Evolutionary conservation across 805 yeast species (phyloP), one percentile per base, ranked within the genome.

Genomic region (Kodamaea hsintzibuensis): DNA sequence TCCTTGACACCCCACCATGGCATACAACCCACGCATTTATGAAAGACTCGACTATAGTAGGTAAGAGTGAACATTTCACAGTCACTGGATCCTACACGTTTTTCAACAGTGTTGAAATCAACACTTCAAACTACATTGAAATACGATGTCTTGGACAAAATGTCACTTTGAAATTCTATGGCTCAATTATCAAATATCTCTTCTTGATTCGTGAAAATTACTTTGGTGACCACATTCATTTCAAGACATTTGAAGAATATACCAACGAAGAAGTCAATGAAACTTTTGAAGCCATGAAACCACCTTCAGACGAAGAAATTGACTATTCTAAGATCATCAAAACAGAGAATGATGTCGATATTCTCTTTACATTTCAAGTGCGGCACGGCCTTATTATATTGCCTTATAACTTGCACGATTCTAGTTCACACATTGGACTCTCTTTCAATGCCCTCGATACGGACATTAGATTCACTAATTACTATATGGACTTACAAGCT

Each of bases 401-500:
- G 5, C 99, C 99, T 0, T 81, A 81, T 12, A 81, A 84, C 54
- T 68, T 91, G 7, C 92, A 89, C 63, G 84, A 86, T 53, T 77
- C 84, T 38, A 72, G 78, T 12, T 79, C 87, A 0, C 86, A 85
- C 62, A 61, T 88, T 18, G 83, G 87, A 0, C 65, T 92, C 0
- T 77, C 78, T 42, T 85, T 91, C 60, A 84, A 85, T 18, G 74
- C 79, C 16, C 72, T 92, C 43, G 90, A 85, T 57, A 80, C 89
- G 25, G 98, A 91, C 65, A 75, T 90, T n/a, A 75, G 98, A 52
- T 88, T 91, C 69, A 87, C 93, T 14, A 89, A 91, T 61, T 95
- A 88, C 68, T 95, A 93, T 64, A 92, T 95, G 97, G 97, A 93
- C 64, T 66, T 93, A 56, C 93, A 91, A 62, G 88, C 87, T 1